A percentile compares a stretch with the other conserved stretches of the same genome.
phyloP scores from a whole-genome alignment of 2,329 filamentous ascomycete genomes.

The Colletotrichum sp. region DNA sequence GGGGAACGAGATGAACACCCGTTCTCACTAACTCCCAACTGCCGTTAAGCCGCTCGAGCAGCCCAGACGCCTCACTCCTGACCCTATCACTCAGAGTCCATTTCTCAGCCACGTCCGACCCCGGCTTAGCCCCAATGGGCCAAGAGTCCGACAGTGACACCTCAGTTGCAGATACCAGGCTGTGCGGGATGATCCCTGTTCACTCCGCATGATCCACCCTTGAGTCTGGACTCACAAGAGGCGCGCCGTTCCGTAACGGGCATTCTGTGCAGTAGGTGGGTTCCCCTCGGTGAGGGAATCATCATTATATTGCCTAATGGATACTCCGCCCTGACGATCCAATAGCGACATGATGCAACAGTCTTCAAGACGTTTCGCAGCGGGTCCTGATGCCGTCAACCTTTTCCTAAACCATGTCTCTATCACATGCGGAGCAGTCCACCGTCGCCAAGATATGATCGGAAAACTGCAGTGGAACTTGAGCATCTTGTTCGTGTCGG shows the following conservation, averaged over 20 bases:
- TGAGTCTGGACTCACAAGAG: neutral
- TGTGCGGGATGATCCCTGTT: neutral
- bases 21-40: neutral
- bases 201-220: slow-evolving; percentile 5
- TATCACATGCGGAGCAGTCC: neutral
- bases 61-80: neutral
- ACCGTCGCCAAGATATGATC: neutral
- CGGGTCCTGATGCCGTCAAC: neutral
- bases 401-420: neutral
- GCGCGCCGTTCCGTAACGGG: neutral
- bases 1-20: neutral
- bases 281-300: neutral
- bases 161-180: neutral
- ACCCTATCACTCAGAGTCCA: neutral
- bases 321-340: neutral
- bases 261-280: neutral
- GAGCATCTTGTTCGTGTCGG: neutral
- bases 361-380: neutral
- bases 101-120: neutral
- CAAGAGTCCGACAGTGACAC: neutral
- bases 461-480: neutral
- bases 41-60: neutral
- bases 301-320: neutral
- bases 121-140: neutral
- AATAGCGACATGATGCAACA: neutral